Percentiles rank a stretch among this genome's conserved stretches.
Conservation (phyloP, 164 flowering plant species). For the Chloranthus sessilifolius region DNA sequence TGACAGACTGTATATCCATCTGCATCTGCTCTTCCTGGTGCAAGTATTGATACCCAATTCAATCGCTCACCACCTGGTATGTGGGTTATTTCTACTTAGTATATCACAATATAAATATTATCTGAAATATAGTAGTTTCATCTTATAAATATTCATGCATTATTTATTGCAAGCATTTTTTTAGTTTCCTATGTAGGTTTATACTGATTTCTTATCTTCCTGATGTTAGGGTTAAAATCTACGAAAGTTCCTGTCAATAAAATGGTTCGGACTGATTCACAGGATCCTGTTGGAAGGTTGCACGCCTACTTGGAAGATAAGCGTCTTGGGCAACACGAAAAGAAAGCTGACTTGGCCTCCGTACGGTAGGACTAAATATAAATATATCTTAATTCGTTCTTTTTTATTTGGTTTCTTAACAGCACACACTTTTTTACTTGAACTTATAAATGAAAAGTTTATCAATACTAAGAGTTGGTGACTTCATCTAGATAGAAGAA, state of each 20-base stretch:
- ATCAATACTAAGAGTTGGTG: too few relatives aligned
- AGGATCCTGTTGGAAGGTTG: constrained; percentile 90
- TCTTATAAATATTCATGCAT: neutral
- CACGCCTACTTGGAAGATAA: constrained; percentile 73
- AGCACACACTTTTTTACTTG: neutral
- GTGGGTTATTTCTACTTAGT: constrained; percentile 5
- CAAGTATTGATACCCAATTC: constrained; percentile 25
- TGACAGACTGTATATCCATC: constrained; percentile 43
- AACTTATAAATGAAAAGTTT: too few relatives aligned
- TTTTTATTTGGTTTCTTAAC: neutral
- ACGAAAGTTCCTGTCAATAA: constrained; percentile 78
- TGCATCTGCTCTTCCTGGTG: constrained; percentile 23
- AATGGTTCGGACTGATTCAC: constrained; percentile 86
- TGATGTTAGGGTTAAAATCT: constrained; percentile 35
- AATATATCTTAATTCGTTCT: neutral
- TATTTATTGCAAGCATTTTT: neutral
- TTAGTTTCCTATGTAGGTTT: neutral
- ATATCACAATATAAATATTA: neutral
- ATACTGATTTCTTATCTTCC: neutral
- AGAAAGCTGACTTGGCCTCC: constrained; percentile 39
- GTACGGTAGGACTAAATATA: constrained; percentile 60
- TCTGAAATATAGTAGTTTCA: neutral
- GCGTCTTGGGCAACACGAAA: constrained; percentile 31
- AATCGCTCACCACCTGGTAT: constrained; percentile 47
- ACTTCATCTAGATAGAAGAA: too few relatives aligned